Evolutionary conservation across 495 filamentous ascomycete species (phyloP).

Genomic region (Podospora sp.): DNA sequence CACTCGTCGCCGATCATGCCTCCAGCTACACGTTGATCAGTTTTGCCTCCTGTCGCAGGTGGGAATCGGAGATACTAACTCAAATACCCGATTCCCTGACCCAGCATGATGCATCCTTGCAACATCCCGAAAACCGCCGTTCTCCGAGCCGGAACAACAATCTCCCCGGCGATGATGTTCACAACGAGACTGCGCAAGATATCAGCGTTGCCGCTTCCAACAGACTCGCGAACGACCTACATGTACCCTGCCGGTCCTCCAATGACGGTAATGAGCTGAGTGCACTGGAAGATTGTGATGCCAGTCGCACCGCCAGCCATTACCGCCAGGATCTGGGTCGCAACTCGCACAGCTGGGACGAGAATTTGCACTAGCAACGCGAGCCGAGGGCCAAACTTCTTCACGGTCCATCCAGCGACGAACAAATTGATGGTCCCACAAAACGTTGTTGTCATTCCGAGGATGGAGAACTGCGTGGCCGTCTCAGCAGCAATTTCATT

Average conservation of each 20-base stretch:
- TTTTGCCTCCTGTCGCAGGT: background rate
- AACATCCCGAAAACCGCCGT: slow-evolving; percentile 57
- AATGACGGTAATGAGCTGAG: slow-evolving; percentile 58
- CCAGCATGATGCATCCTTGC: slow-evolving; percentile 58
- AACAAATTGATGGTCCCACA: slow-evolving; percentile 60
- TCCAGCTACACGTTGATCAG: slow-evolving; percentile 39
- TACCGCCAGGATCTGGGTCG: slow-evolving; percentile 57
- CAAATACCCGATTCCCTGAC: slow-evolving; percentile 55
- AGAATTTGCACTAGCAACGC: slow-evolving; percentile 55
- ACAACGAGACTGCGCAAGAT: slow-evolving; percentile 43
- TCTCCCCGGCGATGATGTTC: slow-evolving; percentile 56
- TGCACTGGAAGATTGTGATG: slow-evolving; percentile 58
- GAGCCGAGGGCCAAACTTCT: slow-evolving; percentile 54
- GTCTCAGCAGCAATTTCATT: slow-evolving; percentile 57
- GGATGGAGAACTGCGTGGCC: slow-evolving; percentile 53
- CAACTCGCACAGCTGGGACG: slow-evolving; percentile 55
- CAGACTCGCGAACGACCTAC: slow-evolving; percentile 21
- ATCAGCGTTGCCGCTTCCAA: background rate
- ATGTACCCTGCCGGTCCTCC: slow-evolving; percentile 61
- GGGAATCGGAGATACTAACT: slow-evolving; percentile 35
- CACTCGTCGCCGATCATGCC: slow-evolving; percentile 56
- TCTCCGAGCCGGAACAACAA: slow-evolving; percentile 50
- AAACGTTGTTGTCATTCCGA: slow-evolving; percentile 53
- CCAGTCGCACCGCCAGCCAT: slow-evolving; percentile 50
- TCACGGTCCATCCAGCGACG: slow-evolving; percentile 60